phyloP scores from a whole-genome alignment of 176 grass and related monocot species.

The Aegilops longissima region DNA sequence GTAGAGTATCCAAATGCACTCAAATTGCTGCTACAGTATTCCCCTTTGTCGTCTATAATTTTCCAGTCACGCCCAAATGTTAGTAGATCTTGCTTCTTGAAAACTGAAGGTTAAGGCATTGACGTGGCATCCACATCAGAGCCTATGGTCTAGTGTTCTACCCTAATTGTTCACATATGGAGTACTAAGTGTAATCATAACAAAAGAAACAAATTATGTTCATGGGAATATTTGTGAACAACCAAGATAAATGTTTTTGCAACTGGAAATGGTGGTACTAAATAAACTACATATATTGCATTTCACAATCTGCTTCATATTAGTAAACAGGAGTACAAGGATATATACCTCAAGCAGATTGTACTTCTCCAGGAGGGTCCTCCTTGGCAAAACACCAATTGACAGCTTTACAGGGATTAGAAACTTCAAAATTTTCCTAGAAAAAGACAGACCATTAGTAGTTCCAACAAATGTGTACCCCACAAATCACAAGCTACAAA shows the following conservation, averaged over 20 bases:
- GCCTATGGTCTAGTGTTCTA: background rate
- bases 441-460: slow-evolving; percentile 33
- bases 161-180: background rate
- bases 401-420: slow-evolving; percentile 94
- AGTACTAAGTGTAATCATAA: background rate
- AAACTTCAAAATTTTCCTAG: slow-evolving; percentile 94
- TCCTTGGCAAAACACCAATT: slow-evolving; percentile 79
- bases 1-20: background rate
- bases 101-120: background rate
- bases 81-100: background rate
- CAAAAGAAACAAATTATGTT: slow-evolving; percentile 8
- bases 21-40: background rate
- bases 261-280: background rate
- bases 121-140: background rate
- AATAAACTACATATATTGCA: slow-evolving; percentile 1
- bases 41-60: background rate
- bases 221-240: slow-evolving; percentile 2
- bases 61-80: background rate
- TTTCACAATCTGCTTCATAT: background rate
- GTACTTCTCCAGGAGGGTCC: slow-evolving; percentile 62
- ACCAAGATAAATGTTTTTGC: background rate
- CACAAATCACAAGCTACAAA: slow-evolving; percentile 23
- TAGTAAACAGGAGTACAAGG: background rate
- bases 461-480: background rate
- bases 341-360: slow-evolving; percentile 79